A percentile compares a stretch with the other conserved stretches of the same genome.
phyloP scores from a whole-genome alignment of 306 rosid species.

The Leucaena leucocephala region DNA sequence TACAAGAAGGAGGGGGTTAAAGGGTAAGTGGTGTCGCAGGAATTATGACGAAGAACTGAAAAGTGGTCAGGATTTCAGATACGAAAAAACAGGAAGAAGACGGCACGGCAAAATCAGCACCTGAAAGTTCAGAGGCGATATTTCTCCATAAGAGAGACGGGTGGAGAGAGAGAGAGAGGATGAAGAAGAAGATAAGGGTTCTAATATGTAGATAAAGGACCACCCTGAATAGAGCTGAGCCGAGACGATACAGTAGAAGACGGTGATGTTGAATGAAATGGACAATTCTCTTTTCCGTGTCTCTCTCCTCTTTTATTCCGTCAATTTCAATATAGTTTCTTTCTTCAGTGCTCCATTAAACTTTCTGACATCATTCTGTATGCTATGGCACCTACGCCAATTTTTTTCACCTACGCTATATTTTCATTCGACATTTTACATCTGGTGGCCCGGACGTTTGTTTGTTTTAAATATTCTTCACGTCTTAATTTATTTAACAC shows the following conservation, averaged over 20 bases:
- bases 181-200: background rate
- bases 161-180: background rate
- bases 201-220: background rate
- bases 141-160: background rate
- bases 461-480: too few species aligned
- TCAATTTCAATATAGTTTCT: background rate
- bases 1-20: too few species aligned
- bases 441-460: background rate
- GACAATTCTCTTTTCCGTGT: background rate
- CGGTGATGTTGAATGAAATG: background rate
- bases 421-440: background rate
- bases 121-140: constrained; percentile 1
- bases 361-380: constrained; percentile 11
- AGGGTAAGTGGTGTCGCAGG: too few species aligned
- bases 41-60: background rate
- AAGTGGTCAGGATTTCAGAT: background rate
- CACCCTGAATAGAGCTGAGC: background rate
- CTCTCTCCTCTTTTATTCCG: background rate
- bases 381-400: background rate
- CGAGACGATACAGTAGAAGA: background rate
- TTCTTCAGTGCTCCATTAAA: background rate
- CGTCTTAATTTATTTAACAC: too few species aligned
- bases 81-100: background rate
- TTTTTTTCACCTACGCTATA: background rate
- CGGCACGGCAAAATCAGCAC: background rate